These are phyloP conservation scores for Astragalus glycyphyllos DNA, from an alignment of 306 rosid species.

Conservation along the genomic window DNA sequence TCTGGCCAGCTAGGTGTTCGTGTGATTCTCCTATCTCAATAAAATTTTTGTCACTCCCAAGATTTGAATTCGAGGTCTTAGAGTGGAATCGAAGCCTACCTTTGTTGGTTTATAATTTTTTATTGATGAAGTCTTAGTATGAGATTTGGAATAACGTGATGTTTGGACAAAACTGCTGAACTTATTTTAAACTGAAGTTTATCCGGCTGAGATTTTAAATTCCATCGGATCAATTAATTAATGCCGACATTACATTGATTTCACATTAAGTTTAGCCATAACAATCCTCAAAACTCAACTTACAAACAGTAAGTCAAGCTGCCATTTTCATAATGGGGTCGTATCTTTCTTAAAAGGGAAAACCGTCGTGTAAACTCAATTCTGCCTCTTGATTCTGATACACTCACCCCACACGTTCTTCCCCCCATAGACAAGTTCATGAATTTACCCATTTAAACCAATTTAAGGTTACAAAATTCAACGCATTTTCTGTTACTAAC, in stretches of 20 bases:
- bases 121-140: neutral
- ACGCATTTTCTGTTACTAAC: too few relatives aligned
- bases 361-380: slow-evolving; percentile 27
- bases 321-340: slow-evolving; percentile 40
- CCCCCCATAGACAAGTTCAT: neutral
- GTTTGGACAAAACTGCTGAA: neutral
- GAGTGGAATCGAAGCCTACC: too few relatives aligned
- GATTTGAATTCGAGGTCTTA: too few relatives aligned
- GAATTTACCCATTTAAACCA: neutral
- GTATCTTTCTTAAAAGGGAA: slow-evolving; percentile 14
- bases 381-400: slow-evolving; percentile 32
- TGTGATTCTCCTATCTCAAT: too few relatives aligned
- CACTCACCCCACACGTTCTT: slow-evolving; percentile 7
- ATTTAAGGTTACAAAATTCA: slow-evolving; percentile 6
- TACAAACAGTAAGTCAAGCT: slow-evolving; percentile 40
- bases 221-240: neutral
- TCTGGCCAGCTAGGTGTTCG: too few relatives aligned
- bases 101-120: too few relatives aligned
- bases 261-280: neutral
- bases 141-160: neutral
- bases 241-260: slow-evolving; percentile 48
- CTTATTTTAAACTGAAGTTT: neutral
- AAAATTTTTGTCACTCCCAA: too few relatives aligned
- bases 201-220: neutral
- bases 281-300: slow-evolving; percentile 21